Base-by-base conservation (phyloP, 2,329 filamentous ascomycete species). In the Cercospora nicotianae region DNA sequence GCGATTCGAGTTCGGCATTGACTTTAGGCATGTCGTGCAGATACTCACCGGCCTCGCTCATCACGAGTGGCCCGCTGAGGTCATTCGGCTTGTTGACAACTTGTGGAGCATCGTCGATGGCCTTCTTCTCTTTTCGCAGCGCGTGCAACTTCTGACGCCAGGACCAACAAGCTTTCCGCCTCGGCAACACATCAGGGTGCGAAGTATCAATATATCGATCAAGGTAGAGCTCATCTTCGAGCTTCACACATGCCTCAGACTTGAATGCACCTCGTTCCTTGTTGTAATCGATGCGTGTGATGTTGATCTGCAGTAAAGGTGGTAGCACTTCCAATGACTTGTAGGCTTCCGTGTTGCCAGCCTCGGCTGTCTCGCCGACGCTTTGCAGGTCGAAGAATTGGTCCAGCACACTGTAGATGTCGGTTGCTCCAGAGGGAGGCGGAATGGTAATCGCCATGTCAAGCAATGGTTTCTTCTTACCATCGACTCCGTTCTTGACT, bases 301-400 rank as follows among this genome's bases (percentile, higher is more conserved):
- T 92, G 72, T 93, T 91, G 55, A 99, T 89, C 75, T 97, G 94
- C 18, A 98, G 83, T 33, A 99, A 87, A 0, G 94, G 93, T 0
- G 95, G 93, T n/a, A 76, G 53, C 2, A 66, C 63, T 1, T 67
- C 61, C 13, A 96, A 91, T 1, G 91, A 90, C 6, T 89, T 89
- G 77, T 90, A 94, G 79, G 85, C 81, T 67, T 87, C 80, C 76
- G 87, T 75, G 5, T 68, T 68, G 75, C 82, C 76, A n/a, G 87
- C 87, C 31, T 89, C 88, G 23, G 67, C 53, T 8, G 65, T 67
- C 26, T 90, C 86, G 33, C 89, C 88, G 31, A 94, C 87, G 30
- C 89, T 86, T 73, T 95, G 90, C 58, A 90, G 87, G 74, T 96
- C 93, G 76, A 97, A 97, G 64, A 91, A 90, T 45, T 90, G 89